These are phyloP conservation scores for Fomitopsis pinicola DNA, from an alignment of 1,284 basidiomycete species.

Conservation along the genomic window DNA sequence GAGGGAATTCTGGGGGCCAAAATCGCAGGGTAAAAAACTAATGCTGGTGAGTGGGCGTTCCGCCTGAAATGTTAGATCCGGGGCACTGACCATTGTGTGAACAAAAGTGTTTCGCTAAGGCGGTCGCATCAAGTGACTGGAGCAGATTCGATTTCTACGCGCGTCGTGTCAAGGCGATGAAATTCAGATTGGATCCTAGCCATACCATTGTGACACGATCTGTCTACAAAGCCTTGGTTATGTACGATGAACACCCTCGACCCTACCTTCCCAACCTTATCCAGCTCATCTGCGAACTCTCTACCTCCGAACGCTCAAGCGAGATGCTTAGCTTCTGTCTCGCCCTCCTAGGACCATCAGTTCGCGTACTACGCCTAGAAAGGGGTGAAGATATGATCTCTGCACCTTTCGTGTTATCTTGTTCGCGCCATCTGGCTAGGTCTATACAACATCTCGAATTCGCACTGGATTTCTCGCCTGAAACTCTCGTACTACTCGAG, in stretches of 20 bases:
- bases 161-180: neutral
- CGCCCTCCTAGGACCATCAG: neutral
- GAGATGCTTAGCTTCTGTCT: neutral
- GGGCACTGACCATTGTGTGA: too few species aligned
- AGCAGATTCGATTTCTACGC: neutral
- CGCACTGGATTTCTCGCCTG: neutral
- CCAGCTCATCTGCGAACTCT: neutral
- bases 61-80: neutral
- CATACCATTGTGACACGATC: neutral
- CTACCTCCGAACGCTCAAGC: neutral
- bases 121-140: neutral
- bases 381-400: neutral
- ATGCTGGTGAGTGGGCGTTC: neutral
- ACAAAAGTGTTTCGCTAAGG: neutral
- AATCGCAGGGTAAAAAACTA: neutral
- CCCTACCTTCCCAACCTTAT: neutral
- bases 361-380: neutral
- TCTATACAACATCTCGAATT: neutral
- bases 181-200: neutral
- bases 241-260: neutral
- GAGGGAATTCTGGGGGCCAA: neutral
- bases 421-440: neutral
- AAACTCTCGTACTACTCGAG: neutral
- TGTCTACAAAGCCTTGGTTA: neutral
- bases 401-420: neutral